Percentiles rank a stretch among this genome's conserved stretches.
Conservation (phyloP, 345 rosid genomes). For the Arabidopsis suecica region DNA sequence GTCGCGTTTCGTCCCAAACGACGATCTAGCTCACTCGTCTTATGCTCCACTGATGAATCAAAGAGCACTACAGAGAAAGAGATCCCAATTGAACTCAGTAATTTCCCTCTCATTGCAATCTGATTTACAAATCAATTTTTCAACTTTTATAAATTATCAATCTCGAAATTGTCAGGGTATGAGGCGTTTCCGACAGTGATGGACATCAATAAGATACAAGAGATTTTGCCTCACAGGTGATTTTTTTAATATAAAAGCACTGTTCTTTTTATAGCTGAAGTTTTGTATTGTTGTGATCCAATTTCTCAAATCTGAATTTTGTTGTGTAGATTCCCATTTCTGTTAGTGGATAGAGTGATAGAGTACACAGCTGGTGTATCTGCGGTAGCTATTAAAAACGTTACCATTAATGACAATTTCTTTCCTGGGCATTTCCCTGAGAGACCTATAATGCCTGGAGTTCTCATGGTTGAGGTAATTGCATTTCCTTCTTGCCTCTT, state of each 20-base stretch:
- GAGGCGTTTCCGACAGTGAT: conserved; percentile 57
- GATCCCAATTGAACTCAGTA: conserved; percentile 48
- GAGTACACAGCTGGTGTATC: conserved; percentile 95
- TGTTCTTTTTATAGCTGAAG: not conserved
- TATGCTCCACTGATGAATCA: conserved; percentile 40
- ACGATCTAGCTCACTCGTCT: conserved; percentile 39
- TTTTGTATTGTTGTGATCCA: conserved; percentile 5
- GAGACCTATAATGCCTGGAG: conserved; percentile 99
- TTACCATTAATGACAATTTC: conserved; percentile 96
- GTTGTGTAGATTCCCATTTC: conserved; percentile 85
- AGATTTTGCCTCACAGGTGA: conserved; percentile 91
- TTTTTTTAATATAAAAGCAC: not conserved
- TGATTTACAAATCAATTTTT: not conserved
- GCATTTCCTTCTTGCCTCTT: conserved; percentile 2
- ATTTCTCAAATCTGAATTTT: conserved; percentile 1
- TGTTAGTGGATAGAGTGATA: conserved; percentile 96
- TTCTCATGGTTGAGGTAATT: conserved; percentile 96
- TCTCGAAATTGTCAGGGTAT: conserved; percentile 30
- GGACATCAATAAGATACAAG: conserved; percentile 90
- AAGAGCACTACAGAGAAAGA: conserved; percentile 34
- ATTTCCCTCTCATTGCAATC: not conserved
- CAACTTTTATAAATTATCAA: not conserved
- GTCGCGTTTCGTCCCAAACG: conserved; percentile 32
- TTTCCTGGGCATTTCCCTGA: conserved; percentile 99
- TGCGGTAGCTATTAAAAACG: conserved; percentile 93